These are phyloP conservation scores for Citrus australasica DNA, from an alignment of 345 rosid genomes.

Conservation along the genomic window DNA sequence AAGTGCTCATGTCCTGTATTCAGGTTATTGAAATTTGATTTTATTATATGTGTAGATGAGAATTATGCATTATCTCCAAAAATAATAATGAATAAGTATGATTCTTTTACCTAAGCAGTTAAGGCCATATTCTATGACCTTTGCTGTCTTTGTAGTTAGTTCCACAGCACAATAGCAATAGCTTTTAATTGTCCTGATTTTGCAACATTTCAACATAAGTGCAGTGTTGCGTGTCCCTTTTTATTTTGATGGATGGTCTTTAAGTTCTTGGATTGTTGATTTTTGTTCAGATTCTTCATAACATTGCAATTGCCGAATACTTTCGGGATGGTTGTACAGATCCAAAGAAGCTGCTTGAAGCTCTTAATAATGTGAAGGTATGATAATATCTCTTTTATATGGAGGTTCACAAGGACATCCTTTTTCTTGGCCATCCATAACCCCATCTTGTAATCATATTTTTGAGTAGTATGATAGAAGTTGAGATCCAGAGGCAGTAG, in stretches of 20 bases:
- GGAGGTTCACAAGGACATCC: not conserved
- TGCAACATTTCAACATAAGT: not conserved
- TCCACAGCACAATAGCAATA: not conserved
- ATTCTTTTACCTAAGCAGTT: not conserved
- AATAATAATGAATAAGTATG: not conserved
- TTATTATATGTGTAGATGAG: not conserved
- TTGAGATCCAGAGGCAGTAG: not conserved
- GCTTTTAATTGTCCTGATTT: not conserved
- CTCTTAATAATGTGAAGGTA: slow-evolving; percentile 75
- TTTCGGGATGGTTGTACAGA: slow-evolving; percentile 71
- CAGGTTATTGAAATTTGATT: not conserved
- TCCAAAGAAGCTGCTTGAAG: slow-evolving; percentile 68
- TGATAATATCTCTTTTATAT: not conserved
- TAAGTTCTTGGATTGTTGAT: slow-evolving; percentile 20
- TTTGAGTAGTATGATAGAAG: not conserved
- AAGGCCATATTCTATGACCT: not conserved
- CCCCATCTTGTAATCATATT: not conserved
- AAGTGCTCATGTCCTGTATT: not conserved
- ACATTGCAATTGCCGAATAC: slow-evolving; percentile 79
- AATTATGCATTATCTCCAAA: not conserved
- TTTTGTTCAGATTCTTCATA: slow-evolving; percentile 70
- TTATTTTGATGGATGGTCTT: not conserved
- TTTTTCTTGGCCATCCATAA: too few relatives aligned
- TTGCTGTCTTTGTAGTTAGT: not conserved
- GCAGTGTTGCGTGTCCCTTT: not conserved